These are phyloP conservation scores for Stachybotrys echinatus DNA, from an alignment of 2,329 filamentous ascomycete genomes.

Conservation along the genomic window DNA sequence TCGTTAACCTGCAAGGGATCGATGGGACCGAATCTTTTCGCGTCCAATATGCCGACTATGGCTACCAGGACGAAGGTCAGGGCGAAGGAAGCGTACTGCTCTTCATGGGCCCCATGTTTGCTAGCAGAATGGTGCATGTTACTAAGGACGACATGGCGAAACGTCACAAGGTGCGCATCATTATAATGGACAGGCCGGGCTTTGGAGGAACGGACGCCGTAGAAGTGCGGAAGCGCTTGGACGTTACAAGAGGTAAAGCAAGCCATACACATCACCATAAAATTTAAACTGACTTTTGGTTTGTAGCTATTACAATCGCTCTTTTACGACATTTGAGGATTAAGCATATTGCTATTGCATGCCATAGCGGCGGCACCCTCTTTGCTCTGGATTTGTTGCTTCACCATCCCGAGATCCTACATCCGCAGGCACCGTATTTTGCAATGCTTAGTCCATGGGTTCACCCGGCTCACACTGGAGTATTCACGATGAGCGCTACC, in stretches of 20 bases:
- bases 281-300: not conserved
- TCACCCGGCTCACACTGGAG: slow-evolving; percentile 16
- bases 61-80: slow-evolving; percentile 19
- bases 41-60: slow-evolving; percentile 23
- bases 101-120: slow-evolving; percentile 20
- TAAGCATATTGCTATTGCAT: slow-evolving; percentile 18
- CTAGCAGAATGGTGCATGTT: slow-evolving; percentile 21
- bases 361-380: slow-evolving; percentile 24
- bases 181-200: slow-evolving; percentile 27
- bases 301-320: slow-evolving; percentile 18
- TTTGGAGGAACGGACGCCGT: slow-evolving; percentile 26
- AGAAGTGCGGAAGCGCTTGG: slow-evolving; percentile 12
- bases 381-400: slow-evolving; percentile 24
- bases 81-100: slow-evolving; percentile 21
- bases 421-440: slow-evolving; percentile 16
- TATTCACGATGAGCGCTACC: slow-evolving; percentile 11
- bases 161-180: slow-evolving; percentile 23
- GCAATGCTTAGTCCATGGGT: slow-evolving; percentile 25
- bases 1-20: not conserved
- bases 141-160: slow-evolving; percentile 26
- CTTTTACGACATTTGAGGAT: slow-evolving; percentile 27
- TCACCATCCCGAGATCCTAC: slow-evolving; percentile 19
- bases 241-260: slow-evolving; percentile 18
- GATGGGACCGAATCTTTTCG: not conserved
- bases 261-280: not conserved